phyloP scores from a whole-genome alignment of 179 eudicot genomes.

The Camellia oleifera region DNA sequence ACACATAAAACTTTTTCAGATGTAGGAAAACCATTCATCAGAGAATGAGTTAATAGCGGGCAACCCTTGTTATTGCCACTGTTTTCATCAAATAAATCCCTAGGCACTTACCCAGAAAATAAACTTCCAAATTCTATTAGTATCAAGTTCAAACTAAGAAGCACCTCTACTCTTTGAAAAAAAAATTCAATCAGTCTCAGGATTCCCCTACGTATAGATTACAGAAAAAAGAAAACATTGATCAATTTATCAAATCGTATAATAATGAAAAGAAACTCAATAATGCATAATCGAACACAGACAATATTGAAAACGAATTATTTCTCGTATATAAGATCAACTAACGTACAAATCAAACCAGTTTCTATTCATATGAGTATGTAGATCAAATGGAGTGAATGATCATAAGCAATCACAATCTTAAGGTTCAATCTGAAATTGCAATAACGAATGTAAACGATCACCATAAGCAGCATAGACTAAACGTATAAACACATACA shows the following conservation, averaged over 20 bases:
- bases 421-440: neutral
- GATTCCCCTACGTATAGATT: neutral
- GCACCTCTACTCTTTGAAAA: neutral
- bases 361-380: neutral
- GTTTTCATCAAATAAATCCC: neutral
- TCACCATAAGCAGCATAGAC: neutral
- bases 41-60: too few relatives aligned
- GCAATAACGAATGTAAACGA: neutral
- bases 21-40: neutral
- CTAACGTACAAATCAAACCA: neutral
- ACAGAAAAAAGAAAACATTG: neutral
- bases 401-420: neutral
- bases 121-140: neutral
- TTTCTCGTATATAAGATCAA: neutral
- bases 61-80: neutral
- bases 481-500: neutral
- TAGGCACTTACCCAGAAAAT: neutral
- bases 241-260: neutral
- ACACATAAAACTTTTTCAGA: neutral
- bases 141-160: neutral
- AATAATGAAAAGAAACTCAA: too few relatives aligned
- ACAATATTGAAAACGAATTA: neutral
- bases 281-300: neutral
- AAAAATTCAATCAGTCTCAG: neutral
- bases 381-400: neutral